These are phyloP conservation scores for Tanacetum coccineum DNA, from an alignment of 129 eudicot genomes.

Conservation along the genomic window DNA sequence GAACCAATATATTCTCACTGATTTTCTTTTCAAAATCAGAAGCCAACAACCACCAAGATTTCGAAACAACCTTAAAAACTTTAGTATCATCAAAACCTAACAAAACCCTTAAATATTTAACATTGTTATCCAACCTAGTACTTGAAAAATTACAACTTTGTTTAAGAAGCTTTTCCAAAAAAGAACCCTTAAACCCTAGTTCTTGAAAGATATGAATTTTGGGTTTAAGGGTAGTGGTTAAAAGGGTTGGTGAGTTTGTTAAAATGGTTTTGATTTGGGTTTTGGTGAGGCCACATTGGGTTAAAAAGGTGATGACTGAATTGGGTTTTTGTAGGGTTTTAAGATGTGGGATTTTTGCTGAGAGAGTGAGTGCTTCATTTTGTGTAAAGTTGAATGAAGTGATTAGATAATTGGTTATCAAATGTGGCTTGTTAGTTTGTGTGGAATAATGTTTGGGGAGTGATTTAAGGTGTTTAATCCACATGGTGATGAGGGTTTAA, in stretches of 20 bases:
- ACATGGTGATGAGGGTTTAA: no score
- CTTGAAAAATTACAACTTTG: not conserved
- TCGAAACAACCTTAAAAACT: slow-evolving; percentile 22
- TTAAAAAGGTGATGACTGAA: slow-evolving; percentile 15
- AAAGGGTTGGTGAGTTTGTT: slow-evolving; percentile 9
- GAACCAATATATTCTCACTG: no score
- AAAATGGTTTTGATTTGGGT: slow-evolving; percentile 33
- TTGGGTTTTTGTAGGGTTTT: slow-evolving; percentile 26
- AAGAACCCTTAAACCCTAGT: slow-evolving; percentile 29
- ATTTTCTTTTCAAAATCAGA: no score
- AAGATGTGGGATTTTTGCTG: slow-evolving; percentile 19
- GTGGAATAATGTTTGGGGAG: not conserved
- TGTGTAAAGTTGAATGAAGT: slow-evolving; percentile 14
- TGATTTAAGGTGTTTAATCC: no score
- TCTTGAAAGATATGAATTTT: slow-evolving; percentile 22
- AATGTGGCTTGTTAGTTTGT: slow-evolving; percentile 1
- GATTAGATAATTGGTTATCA: slow-evolving; percentile 25
- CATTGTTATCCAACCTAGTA: slow-evolving; percentile 8
- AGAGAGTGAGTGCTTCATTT: slow-evolving; percentile 15
- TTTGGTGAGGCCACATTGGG: slow-evolving; percentile 27
- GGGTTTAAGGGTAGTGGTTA: slow-evolving; percentile 32
- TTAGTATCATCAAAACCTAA: slow-evolving; percentile 25
- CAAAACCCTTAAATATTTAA: slow-evolving; percentile 23
- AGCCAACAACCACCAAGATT: slow-evolving; percentile 15
- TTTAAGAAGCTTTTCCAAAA: slow-evolving; percentile 18